Percentiles rank a stretch among this genome's conserved stretches.
Evolutionary conservation across 805 yeast species (phyloP).

Genomic region (Saccharomyces paradoxus): DNA sequence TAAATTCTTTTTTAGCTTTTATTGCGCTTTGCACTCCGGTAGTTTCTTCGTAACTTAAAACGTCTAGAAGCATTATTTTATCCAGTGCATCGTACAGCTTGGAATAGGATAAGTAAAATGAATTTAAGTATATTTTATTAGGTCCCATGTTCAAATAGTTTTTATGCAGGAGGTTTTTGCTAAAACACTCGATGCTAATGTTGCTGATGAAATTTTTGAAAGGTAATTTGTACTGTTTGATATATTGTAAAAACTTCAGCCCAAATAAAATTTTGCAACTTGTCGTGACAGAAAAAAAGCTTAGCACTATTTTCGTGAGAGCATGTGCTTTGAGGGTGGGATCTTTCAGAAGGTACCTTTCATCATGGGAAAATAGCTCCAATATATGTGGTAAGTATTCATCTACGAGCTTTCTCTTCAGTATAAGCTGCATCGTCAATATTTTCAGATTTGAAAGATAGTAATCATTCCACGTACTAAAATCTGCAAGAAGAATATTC

Average conservation of each 20-base stretch:
- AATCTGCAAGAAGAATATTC: slow-evolving; percentile 21
- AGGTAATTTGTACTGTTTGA: slow-evolving; percentile 16
- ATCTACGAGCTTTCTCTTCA: slow-evolving; percentile 12
- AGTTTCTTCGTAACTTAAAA: background rate
- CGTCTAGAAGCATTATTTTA: slow-evolving; percentile 17
- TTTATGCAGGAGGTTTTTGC: slow-evolving; percentile 10
- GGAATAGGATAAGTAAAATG: slow-evolving; percentile 17
- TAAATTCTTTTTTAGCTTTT: background rate
- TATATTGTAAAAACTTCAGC: slow-evolving; percentile 26
- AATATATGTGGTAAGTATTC: slow-evolving; percentile 7
- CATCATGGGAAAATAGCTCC: slow-evolving; percentile 19
- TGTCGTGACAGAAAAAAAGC: slow-evolving; percentile 17
- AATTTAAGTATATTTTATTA: slow-evolving; percentile 3
- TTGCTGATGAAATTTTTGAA: slow-evolving; percentile 21
- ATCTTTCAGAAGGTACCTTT: slow-evolving; percentile 18
- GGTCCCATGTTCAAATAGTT: slow-evolving; percentile 4
- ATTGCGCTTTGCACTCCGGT: background rate
- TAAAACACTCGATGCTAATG: slow-evolving; percentile 4
- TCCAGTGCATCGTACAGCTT: slow-evolving; percentile 7
- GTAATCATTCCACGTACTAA: slow-evolving; percentile 11
- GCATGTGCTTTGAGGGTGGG: slow-evolving; percentile 15
- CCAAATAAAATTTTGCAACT: slow-evolving; percentile 20
- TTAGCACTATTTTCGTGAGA: slow-evolving; percentile 20
- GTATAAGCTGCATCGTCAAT: slow-evolving; percentile 22
- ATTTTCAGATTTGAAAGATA: slow-evolving; percentile 25